These are phyloP conservation scores for Collybia sordida DNA, from an alignment of 768 basidiomycete genomes.

Conservation along the genomic window DNA sequence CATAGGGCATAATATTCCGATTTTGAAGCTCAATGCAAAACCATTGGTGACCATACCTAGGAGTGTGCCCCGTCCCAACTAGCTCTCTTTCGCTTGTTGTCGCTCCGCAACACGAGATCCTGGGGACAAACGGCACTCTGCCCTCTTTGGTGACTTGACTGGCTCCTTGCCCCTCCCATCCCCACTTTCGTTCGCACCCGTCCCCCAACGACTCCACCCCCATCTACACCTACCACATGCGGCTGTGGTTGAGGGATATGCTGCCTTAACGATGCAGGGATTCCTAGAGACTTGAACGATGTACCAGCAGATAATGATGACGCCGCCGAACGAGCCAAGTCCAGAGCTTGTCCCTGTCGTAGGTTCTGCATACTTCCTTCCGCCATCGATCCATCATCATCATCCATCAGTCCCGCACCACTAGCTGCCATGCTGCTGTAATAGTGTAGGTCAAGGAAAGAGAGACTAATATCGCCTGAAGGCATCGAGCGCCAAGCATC, in stretches of 20 bases:
- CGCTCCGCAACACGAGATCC: constrained; percentile 32
- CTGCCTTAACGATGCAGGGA: constrained; percentile 16
- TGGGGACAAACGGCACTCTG: constrained; percentile 45
- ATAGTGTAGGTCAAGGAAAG: constrained; percentile 77
- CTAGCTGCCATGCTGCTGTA: constrained; percentile 29
- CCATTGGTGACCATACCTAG: too few species aligned
- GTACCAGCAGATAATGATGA: constrained; percentile 16
- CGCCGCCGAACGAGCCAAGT: constrained; percentile 32
- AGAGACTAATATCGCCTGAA: constrained; percentile 41
- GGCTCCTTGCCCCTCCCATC: constrained; percentile 1
- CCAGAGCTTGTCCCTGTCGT: constrained; percentile 32
- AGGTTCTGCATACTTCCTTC: constrained; percentile 1
- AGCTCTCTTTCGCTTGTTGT: constrained; percentile 40
- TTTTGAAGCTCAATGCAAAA: too few species aligned
- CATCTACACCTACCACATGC: background rate
- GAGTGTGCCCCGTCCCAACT: constrained; percentile 42
- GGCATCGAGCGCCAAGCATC: constrained; percentile 27
- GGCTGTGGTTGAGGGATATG: constrained; percentile 5
- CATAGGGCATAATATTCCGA: too few species aligned
- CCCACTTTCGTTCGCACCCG: constrained; percentile 2
- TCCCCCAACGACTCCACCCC: constrained; percentile 2
- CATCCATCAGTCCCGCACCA: background rate
- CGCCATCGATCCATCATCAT: constrained; percentile 12
- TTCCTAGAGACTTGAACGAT: constrained; percentile 13
- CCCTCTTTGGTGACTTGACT: constrained; percentile 38